Evolutionary conservation across 805 yeast species (phyloP), one percentile per base, ranked within the genome.

Genomic region (Helenozyma baotianmanensis): DNA sequence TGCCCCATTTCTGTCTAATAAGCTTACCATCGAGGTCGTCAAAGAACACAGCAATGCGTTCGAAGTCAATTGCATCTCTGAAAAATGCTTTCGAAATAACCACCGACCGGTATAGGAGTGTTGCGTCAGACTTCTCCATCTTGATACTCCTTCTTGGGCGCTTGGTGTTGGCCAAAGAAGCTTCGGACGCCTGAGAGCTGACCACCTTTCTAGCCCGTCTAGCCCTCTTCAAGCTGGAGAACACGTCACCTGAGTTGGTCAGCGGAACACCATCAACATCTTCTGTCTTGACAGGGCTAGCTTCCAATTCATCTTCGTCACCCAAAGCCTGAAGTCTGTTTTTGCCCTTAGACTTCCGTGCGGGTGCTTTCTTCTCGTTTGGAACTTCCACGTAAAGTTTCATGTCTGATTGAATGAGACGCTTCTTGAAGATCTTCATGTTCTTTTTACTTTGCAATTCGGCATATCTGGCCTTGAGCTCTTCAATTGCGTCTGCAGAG

Each of bases 1-100:
- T 64, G 2, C 82, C 76, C 96, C 96, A 89, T 38, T 74, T 78
- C 31, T 75, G 73, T 41, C 69, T 70, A 17, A 81, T 57, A 9
- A 68, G 61, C 7, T 68, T 73, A 2, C 72, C 59, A 17, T 51
- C 56, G 21, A 60, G 50, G 12, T 54, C 69, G 4, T 59, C 65
- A 29, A 83, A 72, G 5, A 75, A 52, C 0, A 48, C 50, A 0
- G 81, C 66, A 6, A 88, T 77, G 22, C 67, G 56, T 0, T 68
- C 70, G 82, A 94, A 88, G 38, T 77, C 79, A 23, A 84, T 80
- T 6, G 60, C 57, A 11, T 75, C 75, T 27, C 73, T 68, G 12
- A 53, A 51, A 24, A 82, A 68, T 11, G 88, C 72, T 40, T 80
- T 78, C 4, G 81, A 73, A 13, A 85, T 79, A 9, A 82, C 76